A percentile compares a stretch with the other conserved stretches of the same genome.
Evolutionary conservation across 768 basidiomycete genomes (phyloP).

Genomic region (Boletus bicolor): DNA sequence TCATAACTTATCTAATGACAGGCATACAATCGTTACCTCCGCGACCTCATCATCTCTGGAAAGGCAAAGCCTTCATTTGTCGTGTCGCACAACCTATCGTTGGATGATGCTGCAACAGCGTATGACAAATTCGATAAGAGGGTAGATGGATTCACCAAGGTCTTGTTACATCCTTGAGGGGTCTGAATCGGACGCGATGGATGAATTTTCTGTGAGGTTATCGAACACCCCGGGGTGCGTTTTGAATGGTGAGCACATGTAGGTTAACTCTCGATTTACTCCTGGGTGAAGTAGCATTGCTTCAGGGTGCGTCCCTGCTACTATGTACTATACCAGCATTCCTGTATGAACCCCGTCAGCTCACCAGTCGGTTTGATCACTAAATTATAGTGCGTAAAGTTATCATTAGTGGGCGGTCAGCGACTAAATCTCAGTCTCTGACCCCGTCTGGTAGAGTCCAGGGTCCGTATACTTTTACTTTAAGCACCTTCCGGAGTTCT

Average conservation of each 20-base stretch:
- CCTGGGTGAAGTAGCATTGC: not conserved
- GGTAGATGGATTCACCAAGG: slow-evolving; percentile 2
- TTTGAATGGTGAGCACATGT: not conserved
- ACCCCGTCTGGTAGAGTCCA: no score
- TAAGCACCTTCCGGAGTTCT: no score
- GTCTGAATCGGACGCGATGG: not conserved
- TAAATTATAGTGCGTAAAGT: no score
- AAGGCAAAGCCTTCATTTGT: slow-evolving; percentile 1
- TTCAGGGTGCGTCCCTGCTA: not conserved
- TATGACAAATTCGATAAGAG: slow-evolving; percentile 10
- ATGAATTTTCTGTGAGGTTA: no score
- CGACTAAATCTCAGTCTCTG: no score
- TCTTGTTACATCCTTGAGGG: not conserved
- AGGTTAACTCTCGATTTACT: not conserved
- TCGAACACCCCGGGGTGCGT: not conserved
- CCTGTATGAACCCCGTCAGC: not conserved
- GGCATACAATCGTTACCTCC: slow-evolving; percentile 4
- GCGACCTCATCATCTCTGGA: slow-evolving; percentile 4
- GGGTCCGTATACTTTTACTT: no score
- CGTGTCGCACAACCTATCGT: slow-evolving; percentile 2
- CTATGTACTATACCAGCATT: not conserved
- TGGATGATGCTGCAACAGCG: slow-evolving; percentile 1
- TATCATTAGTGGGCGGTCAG: no score
- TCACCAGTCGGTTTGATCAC: no score
- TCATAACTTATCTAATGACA: not conserved